These are phyloP conservation scores for Benincasa hispida DNA, from an alignment of 306 rosid genomes.

Conservation along the genomic window DNA sequence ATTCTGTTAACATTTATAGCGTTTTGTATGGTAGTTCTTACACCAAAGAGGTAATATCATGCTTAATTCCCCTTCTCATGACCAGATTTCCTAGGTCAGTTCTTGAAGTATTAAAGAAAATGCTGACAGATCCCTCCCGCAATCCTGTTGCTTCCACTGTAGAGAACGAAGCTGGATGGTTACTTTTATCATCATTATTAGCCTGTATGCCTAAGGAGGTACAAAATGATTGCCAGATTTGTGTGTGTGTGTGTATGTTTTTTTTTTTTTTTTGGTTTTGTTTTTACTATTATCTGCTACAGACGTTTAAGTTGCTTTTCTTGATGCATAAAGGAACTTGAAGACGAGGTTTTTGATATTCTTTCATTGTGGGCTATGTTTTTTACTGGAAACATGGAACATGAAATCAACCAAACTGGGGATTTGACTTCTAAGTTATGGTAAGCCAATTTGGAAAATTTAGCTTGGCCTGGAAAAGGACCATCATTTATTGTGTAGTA, in stretches of 20 bases:
- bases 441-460: slow-evolving; percentile 31
- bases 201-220: slow-evolving; percentile 94
- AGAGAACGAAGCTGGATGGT: slow-evolving; percentile 97
- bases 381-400: slow-evolving; percentile 55
- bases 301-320: slow-evolving; percentile 6
- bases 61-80: neutral
- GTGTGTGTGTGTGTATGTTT: neutral
- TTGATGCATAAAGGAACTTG: slow-evolving; percentile 61
- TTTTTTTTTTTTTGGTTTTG: too few relatives aligned
- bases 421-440: slow-evolving; percentile 56
- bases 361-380: slow-evolving; percentile 83
- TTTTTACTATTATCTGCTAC: slow-evolving; percentile 4
- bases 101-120: slow-evolving; percentile 76
- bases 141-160: slow-evolving; percentile 58
- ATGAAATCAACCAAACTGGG: slow-evolving; percentile 41
- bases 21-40: neutral
- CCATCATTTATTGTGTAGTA: neutral
- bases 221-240: slow-evolving; percentile 4
- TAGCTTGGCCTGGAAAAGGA: neutral
- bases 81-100: slow-evolving; percentile 76
- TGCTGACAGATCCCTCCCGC: slow-evolving; percentile 64
- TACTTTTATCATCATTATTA: slow-evolving; percentile 75
- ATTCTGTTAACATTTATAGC: neutral
- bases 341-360: slow-evolving; percentile 84
- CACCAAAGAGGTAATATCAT: neutral